Conservation (phyloP, 345 rosid genomes). For the Populus deltoides region DNA sequence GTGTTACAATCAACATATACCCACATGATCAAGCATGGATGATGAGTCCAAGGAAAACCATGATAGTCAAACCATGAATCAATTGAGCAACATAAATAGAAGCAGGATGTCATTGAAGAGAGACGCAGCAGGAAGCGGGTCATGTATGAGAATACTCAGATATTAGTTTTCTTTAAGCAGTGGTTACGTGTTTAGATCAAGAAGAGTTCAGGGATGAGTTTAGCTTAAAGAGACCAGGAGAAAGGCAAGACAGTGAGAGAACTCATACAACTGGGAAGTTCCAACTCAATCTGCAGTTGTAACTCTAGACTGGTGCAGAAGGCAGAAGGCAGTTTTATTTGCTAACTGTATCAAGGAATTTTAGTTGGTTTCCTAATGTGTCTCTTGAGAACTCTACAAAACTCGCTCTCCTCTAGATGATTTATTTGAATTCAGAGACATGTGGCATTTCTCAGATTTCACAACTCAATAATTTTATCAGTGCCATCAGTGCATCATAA, state of each 20-base stretch:
- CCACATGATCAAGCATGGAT: background rate
- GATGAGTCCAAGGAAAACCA: too few species aligned
- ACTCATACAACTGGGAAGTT: background rate
- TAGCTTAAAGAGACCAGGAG: too few species aligned
- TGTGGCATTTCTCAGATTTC: background rate
- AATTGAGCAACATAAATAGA: too few species aligned
- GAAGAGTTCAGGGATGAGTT: too few species aligned
- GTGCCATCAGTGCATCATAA: background rate
- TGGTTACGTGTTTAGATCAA: too few species aligned
- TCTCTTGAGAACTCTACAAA: background rate
- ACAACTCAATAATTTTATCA: too few species aligned
- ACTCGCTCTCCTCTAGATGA: background rate
- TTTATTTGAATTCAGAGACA: background rate
- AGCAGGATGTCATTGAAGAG: too few species aligned
- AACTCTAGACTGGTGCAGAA: background rate
- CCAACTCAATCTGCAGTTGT: background rate
- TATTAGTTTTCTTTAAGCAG: too few species aligned
- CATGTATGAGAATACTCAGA: too few species aligned
- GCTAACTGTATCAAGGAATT: background rate
- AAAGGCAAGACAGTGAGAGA: too few species aligned
- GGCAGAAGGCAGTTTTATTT: background rate
- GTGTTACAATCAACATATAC: background rate
- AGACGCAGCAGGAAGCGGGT: too few species aligned
- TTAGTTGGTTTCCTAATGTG: background rate
- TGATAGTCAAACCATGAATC: too few species aligned